A percentile compares a stretch with the other conserved stretches of the same genome.
Evolutionary conservation across 352 stramenopile genomes (phyloP).

Genomic region (Aphanomyces cochlioides): DNA sequence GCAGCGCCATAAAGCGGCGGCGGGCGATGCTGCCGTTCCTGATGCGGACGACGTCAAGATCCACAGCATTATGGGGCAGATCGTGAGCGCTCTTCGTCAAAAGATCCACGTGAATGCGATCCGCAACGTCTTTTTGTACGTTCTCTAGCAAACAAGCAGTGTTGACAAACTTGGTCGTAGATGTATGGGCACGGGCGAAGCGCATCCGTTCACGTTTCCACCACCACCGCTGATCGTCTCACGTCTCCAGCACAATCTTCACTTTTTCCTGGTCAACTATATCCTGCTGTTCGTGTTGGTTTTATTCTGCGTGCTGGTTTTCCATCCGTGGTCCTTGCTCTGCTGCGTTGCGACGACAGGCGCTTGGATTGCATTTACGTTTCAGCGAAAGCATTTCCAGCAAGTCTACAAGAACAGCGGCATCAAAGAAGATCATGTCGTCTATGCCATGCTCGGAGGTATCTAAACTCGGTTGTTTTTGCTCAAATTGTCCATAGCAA

Average conservation of each 20-base stretch:
- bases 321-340: slow-evolving; percentile 24
- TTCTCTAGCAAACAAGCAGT: not conserved
- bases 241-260: slow-evolving; percentile 64
- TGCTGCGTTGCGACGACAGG: slow-evolving; percentile 4
- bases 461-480: not conserved
- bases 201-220: slow-evolving; percentile 54
- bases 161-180: slow-evolving; percentile 20
- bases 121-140: slow-evolving; percentile 23
- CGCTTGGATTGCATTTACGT: slow-evolving; percentile 4
- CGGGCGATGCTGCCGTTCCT: not conserved
- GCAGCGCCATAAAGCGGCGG: slow-evolving; percentile 6
- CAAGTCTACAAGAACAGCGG: not conserved
- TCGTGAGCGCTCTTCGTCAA: slow-evolving; percentile 2
- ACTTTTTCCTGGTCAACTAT: slow-evolving; percentile 77
- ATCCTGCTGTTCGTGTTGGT: slow-evolving; percentile 50
- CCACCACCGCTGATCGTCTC: slow-evolving; percentile 43
- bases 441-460: slow-evolving; percentile 23
- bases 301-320: slow-evolving; percentile 55
- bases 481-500: not conserved
- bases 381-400: slow-evolving; percentile 27
- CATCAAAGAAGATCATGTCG: slow-evolving; percentile 12
- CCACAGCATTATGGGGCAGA: slow-evolving; percentile 25
- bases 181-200: slow-evolving; percentile 61
- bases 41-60: slow-evolving; percentile 29
- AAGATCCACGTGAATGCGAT: slow-evolving; percentile 30